These are phyloP conservation scores for Aspergillus sp. DNA, from an alignment of 2,329 filamentous ascomycete genomes.

Conservation along the genomic window DNA sequence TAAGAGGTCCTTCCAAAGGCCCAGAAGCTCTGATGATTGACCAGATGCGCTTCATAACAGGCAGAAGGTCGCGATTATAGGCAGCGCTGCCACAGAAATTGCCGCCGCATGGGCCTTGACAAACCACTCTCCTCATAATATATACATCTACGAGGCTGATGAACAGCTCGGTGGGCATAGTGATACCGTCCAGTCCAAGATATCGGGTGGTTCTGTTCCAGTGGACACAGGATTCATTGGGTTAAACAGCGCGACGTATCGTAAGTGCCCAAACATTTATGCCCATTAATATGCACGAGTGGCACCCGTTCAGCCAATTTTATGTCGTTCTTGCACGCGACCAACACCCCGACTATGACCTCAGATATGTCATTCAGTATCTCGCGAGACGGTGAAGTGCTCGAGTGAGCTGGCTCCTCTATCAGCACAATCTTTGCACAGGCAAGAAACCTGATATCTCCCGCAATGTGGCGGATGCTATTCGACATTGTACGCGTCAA, in stretches of 20 bases:
- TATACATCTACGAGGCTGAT: constrained; percentile 3
- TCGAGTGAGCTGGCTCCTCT: constrained; percentile 5
- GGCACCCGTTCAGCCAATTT: constrained; percentile 3
- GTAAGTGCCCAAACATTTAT: neutral
- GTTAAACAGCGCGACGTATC: constrained; percentile 5
- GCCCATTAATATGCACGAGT: neutral
- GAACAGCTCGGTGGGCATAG: constrained; percentile 5
- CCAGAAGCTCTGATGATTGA: neutral
- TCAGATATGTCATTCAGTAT: constrained; percentile 8
- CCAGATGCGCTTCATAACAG: neutral
- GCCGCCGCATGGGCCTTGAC: constrained; percentile 4
- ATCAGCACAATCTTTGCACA: constrained; percentile 3
- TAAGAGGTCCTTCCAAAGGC: neutral
- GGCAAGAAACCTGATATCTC: neutral
- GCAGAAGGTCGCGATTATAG: constrained; percentile 4
- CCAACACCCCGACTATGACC: neutral
- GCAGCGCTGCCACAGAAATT: constrained; percentile 4
- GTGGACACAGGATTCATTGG: constrained; percentile 8
- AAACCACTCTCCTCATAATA: constrained; percentile 1
- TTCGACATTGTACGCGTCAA: constrained; percentile 8
- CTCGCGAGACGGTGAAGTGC: neutral
- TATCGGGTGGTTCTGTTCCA: neutral
- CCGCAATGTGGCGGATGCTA: constrained; percentile 4
- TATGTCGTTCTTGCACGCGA: constrained; percentile 1
- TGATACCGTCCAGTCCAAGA: constrained; percentile 2